Percentiles rank a stretch among this genome's conserved stretches.
phyloP scores from a whole-genome alignment of 2,329 filamentous ascomycete genomes.

The Teratosphaeria viscida region DNA sequence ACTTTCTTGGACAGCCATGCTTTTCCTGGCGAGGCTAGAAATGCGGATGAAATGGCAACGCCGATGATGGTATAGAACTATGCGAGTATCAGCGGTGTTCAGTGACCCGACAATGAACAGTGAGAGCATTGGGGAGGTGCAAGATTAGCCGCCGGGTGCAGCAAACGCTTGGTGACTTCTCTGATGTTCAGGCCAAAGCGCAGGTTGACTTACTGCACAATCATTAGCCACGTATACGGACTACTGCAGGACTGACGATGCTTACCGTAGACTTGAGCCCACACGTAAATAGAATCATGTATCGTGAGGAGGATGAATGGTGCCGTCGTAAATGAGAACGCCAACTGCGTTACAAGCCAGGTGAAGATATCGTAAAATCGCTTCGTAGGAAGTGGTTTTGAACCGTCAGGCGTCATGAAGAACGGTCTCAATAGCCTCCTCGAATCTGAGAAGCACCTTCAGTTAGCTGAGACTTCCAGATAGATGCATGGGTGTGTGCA shows the following conservation, averaged over 20 bases:
- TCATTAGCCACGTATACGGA: neutral
- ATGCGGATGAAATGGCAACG: constrained; percentile 52
- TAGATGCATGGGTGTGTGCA: neutral
- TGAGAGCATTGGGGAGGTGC: neutral
- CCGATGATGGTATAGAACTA: constrained; percentile 78
- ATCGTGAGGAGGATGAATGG: constrained; percentile 80
- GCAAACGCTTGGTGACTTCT: neutral
- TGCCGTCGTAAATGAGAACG: constrained; percentile 69
- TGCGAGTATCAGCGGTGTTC: constrained; percentile 45
- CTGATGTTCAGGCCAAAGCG: neutral
- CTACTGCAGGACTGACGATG: neutral
- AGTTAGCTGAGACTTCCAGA: neutral
- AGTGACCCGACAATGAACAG: neutral
- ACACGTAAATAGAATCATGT: constrained; percentile 59
- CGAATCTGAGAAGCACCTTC: constrained; percentile 50
- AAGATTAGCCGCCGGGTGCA: neutral
- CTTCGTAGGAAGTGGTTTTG: constrained; percentile 59
- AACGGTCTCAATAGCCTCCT: constrained; percentile 85
- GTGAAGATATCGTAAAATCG: constrained; percentile 76
- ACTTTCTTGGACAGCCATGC: constrained; percentile 30
- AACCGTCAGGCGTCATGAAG: constrained; percentile 72
- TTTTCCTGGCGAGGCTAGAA: constrained; percentile 76
- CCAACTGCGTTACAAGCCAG: constrained; percentile 66
- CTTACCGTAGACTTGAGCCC: constrained; percentile 38
- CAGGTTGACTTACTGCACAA: neutral